phyloP scores from a whole-genome alignment of 2,329 filamentous ascomycete species.

The Paraphaeosphaeria sporulosa region DNA sequence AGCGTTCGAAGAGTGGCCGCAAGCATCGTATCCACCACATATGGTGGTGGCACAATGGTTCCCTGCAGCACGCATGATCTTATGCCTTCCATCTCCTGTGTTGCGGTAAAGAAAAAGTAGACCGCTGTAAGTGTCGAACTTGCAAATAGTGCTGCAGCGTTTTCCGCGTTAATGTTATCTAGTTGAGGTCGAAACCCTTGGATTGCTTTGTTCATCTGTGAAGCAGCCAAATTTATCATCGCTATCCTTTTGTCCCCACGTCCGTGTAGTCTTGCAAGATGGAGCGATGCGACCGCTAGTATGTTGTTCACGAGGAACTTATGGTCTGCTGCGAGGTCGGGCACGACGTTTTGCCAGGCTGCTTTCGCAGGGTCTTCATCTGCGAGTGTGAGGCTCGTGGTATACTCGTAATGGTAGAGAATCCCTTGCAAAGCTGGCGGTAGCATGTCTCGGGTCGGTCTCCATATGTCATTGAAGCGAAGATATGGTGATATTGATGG shows the following conservation, averaged over 20 bases:
- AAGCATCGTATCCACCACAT: conserved; percentile 39
- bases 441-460: conserved; percentile 33
- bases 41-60: conserved; percentile 25
- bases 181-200: conserved; percentile 36
- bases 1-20: conserved; percentile 31
- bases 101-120: conserved; percentile 44
- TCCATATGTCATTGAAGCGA: conserved; percentile 39
- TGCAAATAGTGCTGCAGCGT: conserved; percentile 53
- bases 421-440: conserved; percentile 34
- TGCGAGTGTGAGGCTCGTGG: conserved; percentile 40
- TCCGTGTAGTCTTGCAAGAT: conserved; percentile 51
- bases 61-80: conserved; percentile 32
- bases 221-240: conserved; percentile 40
- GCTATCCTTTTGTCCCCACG: conserved; percentile 19
- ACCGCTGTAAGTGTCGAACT: conserved; percentile 43
- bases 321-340: conserved; percentile 51
- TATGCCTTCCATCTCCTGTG: conserved; percentile 40
- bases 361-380: conserved; percentile 40
- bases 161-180: conserved; percentile 49
- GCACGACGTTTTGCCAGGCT: conserved; percentile 43
- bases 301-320: conserved; percentile 56
- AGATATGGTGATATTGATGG: conserved; percentile 29
- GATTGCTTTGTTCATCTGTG: conserved; percentile 45
- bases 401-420: conserved; percentile 45
- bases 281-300: conserved; percentile 55